phyloP scores from a whole-genome alignment of 2,329 filamentous ascomycete species.

The Colletotrichum kahawae region DNA sequence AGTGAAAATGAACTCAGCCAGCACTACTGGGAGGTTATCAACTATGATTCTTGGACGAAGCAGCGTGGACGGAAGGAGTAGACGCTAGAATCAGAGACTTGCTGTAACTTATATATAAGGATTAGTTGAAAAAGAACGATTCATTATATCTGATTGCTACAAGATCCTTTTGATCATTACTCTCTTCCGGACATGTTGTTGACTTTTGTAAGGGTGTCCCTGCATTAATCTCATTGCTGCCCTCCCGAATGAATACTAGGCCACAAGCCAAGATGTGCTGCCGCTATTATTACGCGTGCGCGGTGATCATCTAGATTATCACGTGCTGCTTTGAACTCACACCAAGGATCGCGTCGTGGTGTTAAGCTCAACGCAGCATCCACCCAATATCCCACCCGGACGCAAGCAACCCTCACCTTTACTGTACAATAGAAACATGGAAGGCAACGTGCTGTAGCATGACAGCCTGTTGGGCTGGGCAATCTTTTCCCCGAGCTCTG shows the following conservation, averaged over 20 bases:
- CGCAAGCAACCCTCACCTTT: neutral
- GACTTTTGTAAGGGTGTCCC: accelerated
- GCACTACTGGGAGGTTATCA: neutral
- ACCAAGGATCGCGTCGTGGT: neutral
- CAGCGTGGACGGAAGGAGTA: neutral
- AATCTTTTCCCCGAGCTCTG: neutral
- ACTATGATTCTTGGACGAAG: neutral
- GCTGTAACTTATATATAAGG: accelerated
- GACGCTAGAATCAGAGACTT: accelerated
- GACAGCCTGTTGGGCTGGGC: neutral
- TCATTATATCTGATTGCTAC: neutral
- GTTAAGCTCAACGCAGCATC: neutral
- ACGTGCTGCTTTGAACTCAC: neutral
- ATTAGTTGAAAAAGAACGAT: neutral
- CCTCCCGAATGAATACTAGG: neutral
- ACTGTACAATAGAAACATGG: neutral
- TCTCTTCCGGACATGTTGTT: accelerated
- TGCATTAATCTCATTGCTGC: neutral
- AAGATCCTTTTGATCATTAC: neutral
- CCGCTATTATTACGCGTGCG: neutral
- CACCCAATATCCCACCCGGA: neutral
- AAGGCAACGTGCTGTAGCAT: neutral
- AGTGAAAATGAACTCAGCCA: neutral
- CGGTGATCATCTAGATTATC: neutral
- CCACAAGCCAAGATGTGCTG: neutral